Percentiles rank a stretch among this genome's conserved stretches.
Conservation (phyloP, 139 green algal species). For the Chlorella sp. region DNA sequence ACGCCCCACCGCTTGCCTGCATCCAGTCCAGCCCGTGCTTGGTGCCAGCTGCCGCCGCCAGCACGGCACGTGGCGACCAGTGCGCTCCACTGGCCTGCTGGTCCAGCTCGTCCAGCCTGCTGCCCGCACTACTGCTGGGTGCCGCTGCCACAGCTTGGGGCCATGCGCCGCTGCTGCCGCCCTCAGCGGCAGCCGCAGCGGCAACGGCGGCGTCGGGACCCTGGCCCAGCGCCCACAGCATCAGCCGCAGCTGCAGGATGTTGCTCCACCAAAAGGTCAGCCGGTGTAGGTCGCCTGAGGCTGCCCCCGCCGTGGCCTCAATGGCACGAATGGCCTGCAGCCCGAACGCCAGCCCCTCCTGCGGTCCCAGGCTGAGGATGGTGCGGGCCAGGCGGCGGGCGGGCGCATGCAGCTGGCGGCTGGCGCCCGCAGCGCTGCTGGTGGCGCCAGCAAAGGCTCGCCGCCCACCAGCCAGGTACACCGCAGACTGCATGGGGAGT, state of each 20-base stretch:
- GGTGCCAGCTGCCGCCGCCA: not conserved
- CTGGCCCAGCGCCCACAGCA: slow-evolving; percentile 58
- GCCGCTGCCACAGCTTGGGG: not conserved
- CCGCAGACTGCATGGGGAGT: slow-evolving; percentile 42
- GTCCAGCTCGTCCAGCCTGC: not conserved
- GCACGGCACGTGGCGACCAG: not conserved
- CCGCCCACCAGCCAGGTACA: slow-evolving; percentile 64
- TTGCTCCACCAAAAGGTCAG: slow-evolving; percentile 66
- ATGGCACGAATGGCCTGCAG: slow-evolving; percentile 64
- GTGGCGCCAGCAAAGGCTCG: slow-evolving; percentile 10
- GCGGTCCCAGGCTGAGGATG: slow-evolving; percentile 71
- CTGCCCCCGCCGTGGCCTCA: slow-evolving; percentile 23
- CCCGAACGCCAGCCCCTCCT: slow-evolving; percentile 70
- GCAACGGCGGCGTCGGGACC: not conserved
- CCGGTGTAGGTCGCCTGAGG: slow-evolving; percentile 47
- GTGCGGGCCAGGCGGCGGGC: slow-evolving; percentile 80
- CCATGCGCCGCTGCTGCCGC: not conserved
- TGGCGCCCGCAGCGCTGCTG: no score
- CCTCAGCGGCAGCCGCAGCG: not conserved
- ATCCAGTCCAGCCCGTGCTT: slow-evolving; percentile 13
- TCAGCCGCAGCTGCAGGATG: slow-evolving; percentile 63
- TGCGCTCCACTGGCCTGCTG: not conserved
- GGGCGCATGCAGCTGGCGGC: slow-evolving; percentile 62
- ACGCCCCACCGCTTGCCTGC: not conserved
- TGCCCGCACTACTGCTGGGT: not conserved